Evolutionary conservation across 345 rosid species (phyloP), one percentile per base, ranked within the genome.

Genomic region (Corymbia maculata): DNA sequence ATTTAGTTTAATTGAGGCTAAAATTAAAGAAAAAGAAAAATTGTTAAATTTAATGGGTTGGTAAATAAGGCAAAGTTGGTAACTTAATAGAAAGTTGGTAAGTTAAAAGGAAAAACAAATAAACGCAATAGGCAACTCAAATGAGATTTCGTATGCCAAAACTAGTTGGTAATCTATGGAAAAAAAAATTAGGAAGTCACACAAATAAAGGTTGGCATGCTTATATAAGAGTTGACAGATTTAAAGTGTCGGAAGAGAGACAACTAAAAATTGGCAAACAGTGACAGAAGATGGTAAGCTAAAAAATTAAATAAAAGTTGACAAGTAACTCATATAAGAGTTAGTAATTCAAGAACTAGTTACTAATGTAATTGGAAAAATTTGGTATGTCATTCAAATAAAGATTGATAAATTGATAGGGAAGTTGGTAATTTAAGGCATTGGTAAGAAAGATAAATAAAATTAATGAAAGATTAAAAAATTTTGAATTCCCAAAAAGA

Each of bases 351-450:
- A 59, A 59, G 30, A 59, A 59, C 0, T 26, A 59, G 68, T 59
- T 26, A 13, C 13, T 24, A 26, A 59, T 59, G 26, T 59, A 26
- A 59, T 59, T 2, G 7, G 14, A 59, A 59, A 59, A 26, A n/a
- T 30, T 26, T 5, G n/a, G 68, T 11, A 59, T 24, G 0, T 59
- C 30, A 59, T 59, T 26, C 0, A 59, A 59, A 59, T n/a, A 10
- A 59, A 59, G 30, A 59, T 59, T 26, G 68, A 59, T 59, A 59
- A 59, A 26, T 59, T 59, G 14, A 59, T 0, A 24, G 11, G 68
- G 14, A 59, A 59, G 30, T 59, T 26, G 4, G n/a, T 26, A 59
- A 59, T 59, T 59, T 59, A 59, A 59, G 68, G 30, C 14, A 26
- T 59, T 59, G 30, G 7, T 59, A 26, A 59, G 68, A 59, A 59